Evolutionary conservation across 1,139 yeast genomes (phyloP).

Genomic region (Chernovozyma aurita): DNA sequence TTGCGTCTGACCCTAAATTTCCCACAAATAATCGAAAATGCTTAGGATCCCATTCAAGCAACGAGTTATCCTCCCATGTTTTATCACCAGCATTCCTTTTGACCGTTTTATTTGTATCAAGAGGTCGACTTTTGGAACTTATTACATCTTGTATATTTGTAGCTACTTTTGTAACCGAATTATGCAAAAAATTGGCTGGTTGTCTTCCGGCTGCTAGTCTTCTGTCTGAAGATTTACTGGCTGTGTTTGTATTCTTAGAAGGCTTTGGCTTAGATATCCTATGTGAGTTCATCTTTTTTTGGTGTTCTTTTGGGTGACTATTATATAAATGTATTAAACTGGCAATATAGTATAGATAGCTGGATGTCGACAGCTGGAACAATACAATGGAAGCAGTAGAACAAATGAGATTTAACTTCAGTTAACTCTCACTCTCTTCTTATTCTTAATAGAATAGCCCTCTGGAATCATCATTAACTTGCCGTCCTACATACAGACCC

Average conservation of each 20-base stretch:
- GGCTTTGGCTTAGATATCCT: conserved; percentile 13
- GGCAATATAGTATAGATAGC: no score
- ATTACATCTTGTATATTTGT: conserved; percentile 3
- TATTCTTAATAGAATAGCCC: no score
- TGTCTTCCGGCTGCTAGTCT: conserved; percentile 45
- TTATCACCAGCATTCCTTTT: conserved; percentile 41
- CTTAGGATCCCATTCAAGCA: conserved; percentile 59
- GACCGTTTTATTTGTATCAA: conserved; percentile 24
- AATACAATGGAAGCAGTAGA: no score
- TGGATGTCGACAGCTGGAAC: no score
- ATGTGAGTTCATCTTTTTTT: no score
- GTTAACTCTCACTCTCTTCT: no score
- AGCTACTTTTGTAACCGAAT: conserved; percentile 11
- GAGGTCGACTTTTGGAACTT: conserved; percentile 1
- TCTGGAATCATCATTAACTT: no score
- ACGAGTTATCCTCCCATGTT: conserved; percentile 44
- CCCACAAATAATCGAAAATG: conserved; percentile 75
- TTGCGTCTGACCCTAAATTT: conserved; percentile 65
- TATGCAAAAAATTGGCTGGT: conserved; percentile 40
- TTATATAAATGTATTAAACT: no score
- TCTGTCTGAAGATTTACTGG: conserved; percentile 47
- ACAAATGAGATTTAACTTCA: no score
- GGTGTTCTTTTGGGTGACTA: no score
- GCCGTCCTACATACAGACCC: no score
- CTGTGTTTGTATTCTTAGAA: conserved; percentile 17